Percentiles rank a stretch among this genome's conserved stretches.
Evolutionary conservation across 1,284 basidiomycete genomes (phyloP).

Genomic region (Cryptococcus depauperatus): DNA sequence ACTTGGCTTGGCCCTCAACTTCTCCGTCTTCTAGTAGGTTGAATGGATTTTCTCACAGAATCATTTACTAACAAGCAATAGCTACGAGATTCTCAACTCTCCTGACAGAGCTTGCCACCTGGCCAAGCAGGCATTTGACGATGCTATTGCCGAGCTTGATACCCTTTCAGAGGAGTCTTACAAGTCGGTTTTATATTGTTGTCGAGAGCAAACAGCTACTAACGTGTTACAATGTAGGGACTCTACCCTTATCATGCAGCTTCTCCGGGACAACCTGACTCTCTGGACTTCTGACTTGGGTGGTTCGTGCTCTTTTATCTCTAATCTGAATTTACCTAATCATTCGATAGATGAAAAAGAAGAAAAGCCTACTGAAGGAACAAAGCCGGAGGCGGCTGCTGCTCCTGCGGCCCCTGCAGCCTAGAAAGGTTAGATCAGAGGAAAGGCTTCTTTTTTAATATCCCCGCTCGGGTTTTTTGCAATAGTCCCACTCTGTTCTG

Average conservation of each 20-base stretch:
- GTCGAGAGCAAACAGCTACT: background rate
- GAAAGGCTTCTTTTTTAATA: too few species aligned
- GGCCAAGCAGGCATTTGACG: constrained; percentile 99
- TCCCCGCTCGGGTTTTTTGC: background rate
- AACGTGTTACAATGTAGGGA: constrained; percentile 47
- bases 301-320: constrained; percentile 28
- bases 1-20: constrained; percentile 97
- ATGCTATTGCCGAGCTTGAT: constrained; percentile 99
- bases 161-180: constrained; percentile 99
- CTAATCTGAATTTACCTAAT: background rate
- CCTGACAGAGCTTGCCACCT: constrained; percentile 99
- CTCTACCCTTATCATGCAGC: constrained; percentile 97
- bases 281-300: constrained; percentile 96
- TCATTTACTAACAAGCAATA: constrained; percentile 5
- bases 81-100: constrained; percentile 96
- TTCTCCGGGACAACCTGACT: constrained; percentile 96
- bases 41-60: background rate
- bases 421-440: background rate
- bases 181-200: constrained; percentile 53
- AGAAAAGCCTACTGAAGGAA: background rate
- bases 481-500: background rate
- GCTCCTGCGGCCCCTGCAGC: too few species aligned
- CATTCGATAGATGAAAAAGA: too few species aligned
- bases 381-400: background rate
- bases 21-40: constrained; percentile 90